A percentile compares a stretch with the other conserved stretches of the same genome.
Conservation (phyloP, 1,139 yeast genomes). For the Maudiozyma humilis region DNA sequence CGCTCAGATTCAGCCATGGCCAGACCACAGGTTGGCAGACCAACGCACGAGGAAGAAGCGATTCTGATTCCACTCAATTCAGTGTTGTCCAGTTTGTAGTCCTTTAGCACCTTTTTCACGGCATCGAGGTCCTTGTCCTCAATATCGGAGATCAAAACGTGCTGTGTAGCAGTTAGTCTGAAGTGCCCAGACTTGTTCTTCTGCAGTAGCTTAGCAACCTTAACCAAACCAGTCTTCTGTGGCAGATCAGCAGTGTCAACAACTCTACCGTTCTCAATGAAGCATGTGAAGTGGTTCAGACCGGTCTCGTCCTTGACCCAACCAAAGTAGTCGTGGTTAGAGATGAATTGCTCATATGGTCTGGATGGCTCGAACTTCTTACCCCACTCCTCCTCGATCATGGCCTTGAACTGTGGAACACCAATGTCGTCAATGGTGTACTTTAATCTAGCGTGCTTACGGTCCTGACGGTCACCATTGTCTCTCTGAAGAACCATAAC, state of each 20-base stretch:
- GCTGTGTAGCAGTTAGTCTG: constrained; percentile 95
- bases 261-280: constrained; percentile 94
- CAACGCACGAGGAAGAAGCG: constrained; percentile 95
- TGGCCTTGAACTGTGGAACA: constrained; percentile 66
- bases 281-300: constrained; percentile 82
- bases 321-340: constrained; percentile 87
- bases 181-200: constrained; percentile 62
- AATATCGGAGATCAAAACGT: constrained; percentile 67
- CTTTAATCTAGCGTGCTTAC: constrained; percentile 97
- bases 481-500: constrained; percentile 93
- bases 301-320: constrained; percentile 91
- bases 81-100: constrained; percentile 78
- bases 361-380: constrained; percentile 61
- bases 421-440: constrained; percentile 92
- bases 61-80: constrained; percentile 77
- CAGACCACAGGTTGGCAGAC: constrained; percentile 96
- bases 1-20: constrained; percentile 99
- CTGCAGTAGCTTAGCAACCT: constrained; percentile 61
- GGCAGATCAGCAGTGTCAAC: constrained; percentile 88
- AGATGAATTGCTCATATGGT: constrained; percentile 60
- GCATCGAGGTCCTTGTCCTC: constrained; percentile 57
- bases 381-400: constrained; percentile 80
- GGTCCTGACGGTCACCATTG: constrained; percentile 87
- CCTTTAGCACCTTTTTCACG: constrained; percentile 55
- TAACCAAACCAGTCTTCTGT: constrained; percentile 78